A percentile compares a stretch with the other conserved stretches of the same genome.
Evolutionary conservation across 2,329 filamentous ascomycete genomes (phyloP).

Genomic region (Ophiostoma himal-ulmi): DNA sequence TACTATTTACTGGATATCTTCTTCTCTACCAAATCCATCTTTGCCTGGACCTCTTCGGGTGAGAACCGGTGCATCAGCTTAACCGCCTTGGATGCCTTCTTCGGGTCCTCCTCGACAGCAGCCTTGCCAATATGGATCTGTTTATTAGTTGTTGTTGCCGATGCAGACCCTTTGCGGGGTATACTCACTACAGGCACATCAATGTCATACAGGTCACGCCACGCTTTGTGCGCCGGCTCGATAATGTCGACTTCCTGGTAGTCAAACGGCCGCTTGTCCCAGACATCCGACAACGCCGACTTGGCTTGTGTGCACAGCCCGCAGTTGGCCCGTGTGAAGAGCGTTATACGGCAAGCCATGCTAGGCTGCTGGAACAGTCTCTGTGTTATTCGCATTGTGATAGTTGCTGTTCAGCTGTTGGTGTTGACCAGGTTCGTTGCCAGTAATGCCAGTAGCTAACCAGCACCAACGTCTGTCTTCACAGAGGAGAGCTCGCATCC

Average conservation of each 20-base stretch:
- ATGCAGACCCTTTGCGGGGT: too few species aligned
- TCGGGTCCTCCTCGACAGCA: slow-evolving; percentile 46
- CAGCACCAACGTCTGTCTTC: neutral
- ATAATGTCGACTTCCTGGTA: slow-evolving; percentile 67
- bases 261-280: slow-evolving; percentile 60
- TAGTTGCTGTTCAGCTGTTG: neutral
- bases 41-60: slow-evolving; percentile 56
- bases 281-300: slow-evolving; percentile 60
- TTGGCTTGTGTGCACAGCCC: slow-evolving; percentile 65
- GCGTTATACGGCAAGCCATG: slow-evolving; percentile 57
- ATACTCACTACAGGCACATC: slow-evolving; percentile 68
- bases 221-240: slow-evolving; percentile 54
- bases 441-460: too few species aligned
- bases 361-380: slow-evolving; percentile 40
- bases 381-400: slow-evolving; percentile 46
- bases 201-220: slow-evolving; percentile 72
- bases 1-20: neutral
- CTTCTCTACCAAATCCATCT: slow-evolving; percentile 58
- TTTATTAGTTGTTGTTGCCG: neutral
- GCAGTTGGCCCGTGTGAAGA: slow-evolving; percentile 69
- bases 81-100: slow-evolving; percentile 51
- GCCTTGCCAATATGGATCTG: slow-evolving; percentile 60
- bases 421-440: too few species aligned
- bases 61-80: slow-evolving; percentile 78
- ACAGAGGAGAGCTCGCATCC: neutral